Base-by-base conservation (phyloP, 192 early-diverging fungal species). In the Neocallimastix lanati region DNA sequence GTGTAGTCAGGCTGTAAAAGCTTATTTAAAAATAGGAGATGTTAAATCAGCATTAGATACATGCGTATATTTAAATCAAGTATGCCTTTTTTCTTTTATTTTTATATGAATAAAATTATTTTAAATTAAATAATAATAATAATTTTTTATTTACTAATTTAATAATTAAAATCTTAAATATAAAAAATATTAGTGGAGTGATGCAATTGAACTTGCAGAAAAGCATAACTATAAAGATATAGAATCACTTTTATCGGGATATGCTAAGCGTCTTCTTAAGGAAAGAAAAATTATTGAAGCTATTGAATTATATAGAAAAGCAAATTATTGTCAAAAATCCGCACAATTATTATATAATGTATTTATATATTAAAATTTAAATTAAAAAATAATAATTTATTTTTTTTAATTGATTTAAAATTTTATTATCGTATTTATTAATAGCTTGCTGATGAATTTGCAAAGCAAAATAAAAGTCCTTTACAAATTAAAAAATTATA, bases 11-110 rank as follows among this genome's bases (percentile, higher is more conserved):
- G 89, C 89, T 28, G 84, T 85, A 0, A 76, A 67, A 12, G 86
- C 86, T 5, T 89, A 81, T 58, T 37, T 88, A 29, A 88, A 88
- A 58, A 33, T 79, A 12, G 86, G 85, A 2, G 86, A 89, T 78
- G 77, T 87, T 77, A 86, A 85, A 76, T 78, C 85, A 12, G 88
- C 87, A 4, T 81, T 90, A 29, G 85, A 89, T 76, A 82, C 85
- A 2, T 89, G 88, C 81, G 84, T 90, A 16, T 79, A 83, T 28
- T 82, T 90, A 35, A 89, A 88, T 77, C 88, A 88, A 83, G 87
- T 88, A 79, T 30, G n/a, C n/a, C n/a, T n/a, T n/a, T n/a, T n/a
- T n/a, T n/a, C n/a, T n/a, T n/a, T n/a, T n/a, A n/a, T n/a, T n/a
- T n/a, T n/a, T n/a, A n/a, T n/a, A n/a, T n/a, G n/a, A n/a, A n/a